Evolutionary conservation across 1,139 yeast species (phyloP), one percentile per base, ranked within the genome.

Genomic region (Candida sanyaensis): DNA sequence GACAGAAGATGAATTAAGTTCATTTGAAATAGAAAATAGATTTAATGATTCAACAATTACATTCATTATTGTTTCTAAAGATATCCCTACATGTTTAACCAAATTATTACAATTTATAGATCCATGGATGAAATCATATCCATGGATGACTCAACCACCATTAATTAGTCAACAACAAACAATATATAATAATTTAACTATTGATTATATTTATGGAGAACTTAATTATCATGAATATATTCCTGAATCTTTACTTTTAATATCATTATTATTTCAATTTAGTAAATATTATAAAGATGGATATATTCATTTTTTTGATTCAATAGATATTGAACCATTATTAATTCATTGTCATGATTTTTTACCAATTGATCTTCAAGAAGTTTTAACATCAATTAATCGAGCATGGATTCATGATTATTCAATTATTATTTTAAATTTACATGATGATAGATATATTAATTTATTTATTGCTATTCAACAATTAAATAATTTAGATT

Each of bases 281-380:
- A 62, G 73, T 11, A 51, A 43, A 24, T 30, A 43, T 54, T 5
- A 58, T 62, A 29, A 46, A 23, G 67, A 78, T 45, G 52, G 79
- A 2, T 79, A 65, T 56, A 66, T 82, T 8, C 81, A 78, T 46
- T 53, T 80, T 1, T 68, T 71, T 53, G 88, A 84, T 57, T 73
- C 77, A 1, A 45, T 47, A 13, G 85, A 79, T 43, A 81, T 82
- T 3, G 90, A 85, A 51, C 76, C 80, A 42, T 47, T 84, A 4
- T 59, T 84, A 44, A 73, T 79, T 9, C 82, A 80, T 49, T 71
- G 77, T 3, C 69, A 76, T 34, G 76, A 77, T 10, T 44, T 42
- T 6, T 48, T 56, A 3, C 48, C 77, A 1, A 82, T 81, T 0
- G 68, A 65, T 1, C 76, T 81, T 77, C 54, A 79, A 8, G 64